phyloP scores from a whole-genome alignment of 129 eudicot species.

The Cynara cardunculus region DNA sequence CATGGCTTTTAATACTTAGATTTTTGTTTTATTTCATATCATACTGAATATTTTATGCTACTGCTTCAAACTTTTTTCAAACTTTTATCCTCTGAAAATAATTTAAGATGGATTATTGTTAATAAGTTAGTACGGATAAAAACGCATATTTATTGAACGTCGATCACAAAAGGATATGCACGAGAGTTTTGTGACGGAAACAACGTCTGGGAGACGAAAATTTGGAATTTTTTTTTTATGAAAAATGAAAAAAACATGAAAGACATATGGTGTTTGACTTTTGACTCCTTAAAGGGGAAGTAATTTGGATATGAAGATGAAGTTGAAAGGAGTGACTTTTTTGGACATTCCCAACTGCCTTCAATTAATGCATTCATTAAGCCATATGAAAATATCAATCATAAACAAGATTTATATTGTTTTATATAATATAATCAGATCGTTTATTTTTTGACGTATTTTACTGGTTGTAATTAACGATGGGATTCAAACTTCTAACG shows the following conservation, averaged over 20 bases:
- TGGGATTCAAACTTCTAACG: not conserved
- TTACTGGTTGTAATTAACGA: not conserved
- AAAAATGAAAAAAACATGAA: not conserved
- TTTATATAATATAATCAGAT: not conserved
- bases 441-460: not conserved
- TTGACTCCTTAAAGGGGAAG: not conserved
- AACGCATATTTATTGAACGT: too few relatives aligned
- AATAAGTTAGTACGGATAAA: not conserved
- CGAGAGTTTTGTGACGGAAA: not conserved
- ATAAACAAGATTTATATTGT: not conserved
- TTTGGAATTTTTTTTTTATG: not conserved
- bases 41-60: not conserved
- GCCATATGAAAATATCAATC: conserved; percentile 27
- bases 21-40: not conserved
- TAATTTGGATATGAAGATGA: conserved; percentile 23
- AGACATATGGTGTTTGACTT: not conserved
- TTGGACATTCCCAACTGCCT: conserved; percentile 26
- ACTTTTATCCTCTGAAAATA: too few relatives aligned
- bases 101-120: too few relatives aligned
- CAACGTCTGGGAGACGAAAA: not conserved
- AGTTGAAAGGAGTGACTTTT: conserved; percentile 11
- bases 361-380: conserved; percentile 25
- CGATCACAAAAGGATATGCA: not conserved
- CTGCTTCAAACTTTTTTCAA: not conserved
- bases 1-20: not conserved